Base-by-base conservation (phyloP, 768 basidiomycete genomes). In the Galerina sulciceps region DNA sequence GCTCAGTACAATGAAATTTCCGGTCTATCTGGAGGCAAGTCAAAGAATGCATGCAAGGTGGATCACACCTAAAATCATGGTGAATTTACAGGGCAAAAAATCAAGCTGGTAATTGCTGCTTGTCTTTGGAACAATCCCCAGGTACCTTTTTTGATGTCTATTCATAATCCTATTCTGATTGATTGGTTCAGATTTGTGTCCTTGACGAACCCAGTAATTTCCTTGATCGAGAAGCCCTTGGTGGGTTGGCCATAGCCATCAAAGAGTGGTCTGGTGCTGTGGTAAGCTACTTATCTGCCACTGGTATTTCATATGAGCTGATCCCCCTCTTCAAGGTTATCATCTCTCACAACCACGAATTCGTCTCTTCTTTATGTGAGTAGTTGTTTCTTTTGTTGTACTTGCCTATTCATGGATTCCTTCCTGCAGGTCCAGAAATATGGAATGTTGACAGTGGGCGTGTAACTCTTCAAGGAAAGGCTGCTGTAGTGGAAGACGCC, bases 1-100 rank as follows among this genome's bases (percentile, higher is more conserved):
- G 96, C 96, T 10, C 94, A 97, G 75, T 98, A 99, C 76, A 96
- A 97, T 69, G 96, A 99, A 76, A 95, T 98, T 69, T 85, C 86
- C 36, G 96, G 96, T 38, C 78, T 98, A 44, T 96, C 93, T 15
- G 96, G 96, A 74, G 96, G 95, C 88, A 70, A 64, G 78, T 61
- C 20, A 4, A 68, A 53, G 26, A 1, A n/a, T 2, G 14, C 10
- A 17, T 40, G n/a, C 8, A 17, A 37, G 26, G 18, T 10, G 26
- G 26, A n/a, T 36, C 44, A 20, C 6, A 55, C 6, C 34, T 55
- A 8, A 22, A 23, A 6, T 14, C 54, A 57, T 44, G 63, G 55
- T 65, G 65, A 52, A 56, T 66, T 54, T 61, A 59, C 55, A 91
- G 89, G 90, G 60, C 96, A 99, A 74, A 98, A 99, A 76, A 97